Conservation (phyloP, 352 stramenopile genomes). For the Globisporangium polare region DNA sequence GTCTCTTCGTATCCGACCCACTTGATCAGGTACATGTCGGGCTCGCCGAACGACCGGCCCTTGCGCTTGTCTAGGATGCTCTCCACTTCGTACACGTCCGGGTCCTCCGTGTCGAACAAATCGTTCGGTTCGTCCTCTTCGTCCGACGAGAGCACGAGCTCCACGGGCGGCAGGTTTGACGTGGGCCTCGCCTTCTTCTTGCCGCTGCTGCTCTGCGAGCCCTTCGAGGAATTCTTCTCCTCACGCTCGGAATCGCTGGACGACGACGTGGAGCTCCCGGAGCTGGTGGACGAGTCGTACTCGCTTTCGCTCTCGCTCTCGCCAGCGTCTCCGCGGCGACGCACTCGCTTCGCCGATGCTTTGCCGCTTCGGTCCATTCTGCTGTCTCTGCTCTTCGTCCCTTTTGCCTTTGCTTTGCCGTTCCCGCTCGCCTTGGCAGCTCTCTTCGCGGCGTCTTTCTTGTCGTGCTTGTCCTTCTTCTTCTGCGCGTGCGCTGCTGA, state of each 20-base stretch:
- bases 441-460: constrained; percentile 8
- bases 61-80: constrained; percentile 57
- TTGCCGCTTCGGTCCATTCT: constrained; percentile 6
- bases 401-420: constrained; percentile 18
- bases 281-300: constrained; percentile 27
- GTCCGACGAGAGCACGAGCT: constrained; percentile 64
- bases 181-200: constrained; percentile 33
- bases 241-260: constrained; percentile 28
- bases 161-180: constrained; percentile 54
- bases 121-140: constrained; percentile 72
- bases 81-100: constrained; percentile 82
- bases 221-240: constrained; percentile 21
- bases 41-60: constrained; percentile 40
- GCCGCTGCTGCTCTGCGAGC: constrained; percentile 1
- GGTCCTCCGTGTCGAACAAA: constrained; percentile 74
- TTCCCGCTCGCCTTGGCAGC: neutral
- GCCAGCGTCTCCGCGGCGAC: constrained; percentile 17
- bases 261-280: constrained; percentile 13
- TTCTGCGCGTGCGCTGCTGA: constrained; percentile 10
- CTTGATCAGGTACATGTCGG: constrained; percentile 76
- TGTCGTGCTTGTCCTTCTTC: constrained; percentile 24
- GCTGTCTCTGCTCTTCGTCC: constrained; percentile 4
- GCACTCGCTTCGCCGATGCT: constrained; percentile 1
- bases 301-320: constrained; percentile 25
- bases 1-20: constrained; percentile 80